These are phyloP conservation scores for Fusarium sp. DNA, from an alignment of 2,329 filamentous ascomycete genomes.

Conservation along the genomic window DNA sequence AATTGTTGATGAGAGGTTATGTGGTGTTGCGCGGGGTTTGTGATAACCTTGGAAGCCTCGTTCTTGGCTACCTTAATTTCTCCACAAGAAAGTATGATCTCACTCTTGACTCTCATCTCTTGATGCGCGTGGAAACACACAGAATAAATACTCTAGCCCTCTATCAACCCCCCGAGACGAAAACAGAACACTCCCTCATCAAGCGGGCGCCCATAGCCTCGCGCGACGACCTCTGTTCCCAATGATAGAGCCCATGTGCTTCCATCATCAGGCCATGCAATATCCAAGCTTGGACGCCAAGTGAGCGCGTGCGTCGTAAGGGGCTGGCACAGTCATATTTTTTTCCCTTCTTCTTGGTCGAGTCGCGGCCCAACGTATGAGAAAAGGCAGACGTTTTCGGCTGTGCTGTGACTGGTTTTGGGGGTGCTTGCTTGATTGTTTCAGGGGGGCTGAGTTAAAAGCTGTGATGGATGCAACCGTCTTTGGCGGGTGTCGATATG, in stretches of 20 bases:
- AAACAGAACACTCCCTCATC: not conserved
- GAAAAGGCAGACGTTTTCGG: not conserved
- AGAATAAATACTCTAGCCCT: not conserved
- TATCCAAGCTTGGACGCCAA: conserved; percentile 40
- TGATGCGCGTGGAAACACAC: not conserved
- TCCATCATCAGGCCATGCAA: conserved; percentile 43
- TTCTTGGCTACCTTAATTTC: conserved; percentile 26
- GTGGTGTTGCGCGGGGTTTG: conserved; percentile 29
- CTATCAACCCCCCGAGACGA: not conserved
- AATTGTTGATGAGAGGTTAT: not conserved
- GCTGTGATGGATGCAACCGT: not conserved
- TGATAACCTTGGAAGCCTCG: conserved; percentile 28
- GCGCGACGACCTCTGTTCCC: not conserved
- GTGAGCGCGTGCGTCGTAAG: conserved; percentile 24
- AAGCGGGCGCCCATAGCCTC: not conserved
- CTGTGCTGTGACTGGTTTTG: not conserved
- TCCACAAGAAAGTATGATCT: conserved; percentile 34
- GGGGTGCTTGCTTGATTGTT: not conserved
- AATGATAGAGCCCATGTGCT: conserved; percentile 38
- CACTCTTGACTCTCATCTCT: too few species aligned
- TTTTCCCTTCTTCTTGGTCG: not conserved
- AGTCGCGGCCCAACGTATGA: conserved; percentile 16
- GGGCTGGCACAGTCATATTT: conserved; percentile 18
- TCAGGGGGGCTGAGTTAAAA: not conserved
- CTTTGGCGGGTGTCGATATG: not conserved